Percentiles rank a stretch among this genome's conserved stretches.
Evolutionary conservation across 2,329 filamentous ascomycete species (phyloP).

Genomic region (Penicillium sp.): DNA sequence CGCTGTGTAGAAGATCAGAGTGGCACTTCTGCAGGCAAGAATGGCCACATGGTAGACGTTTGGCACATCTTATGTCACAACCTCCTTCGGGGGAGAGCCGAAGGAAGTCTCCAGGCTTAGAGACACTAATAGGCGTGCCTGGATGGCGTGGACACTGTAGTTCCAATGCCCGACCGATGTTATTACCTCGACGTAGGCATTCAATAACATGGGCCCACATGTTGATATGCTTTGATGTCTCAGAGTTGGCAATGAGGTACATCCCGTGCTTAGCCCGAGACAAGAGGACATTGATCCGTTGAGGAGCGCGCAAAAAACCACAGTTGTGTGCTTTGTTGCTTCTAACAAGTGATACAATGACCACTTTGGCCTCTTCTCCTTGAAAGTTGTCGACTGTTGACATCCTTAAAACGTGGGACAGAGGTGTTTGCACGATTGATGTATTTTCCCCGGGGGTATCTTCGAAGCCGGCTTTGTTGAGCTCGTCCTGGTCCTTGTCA

Average conservation of each 20-base stretch:
- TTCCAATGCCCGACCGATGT: conserved; percentile 53
- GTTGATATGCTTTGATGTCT: conserved; percentile 55
- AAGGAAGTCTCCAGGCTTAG: conserved; percentile 58
- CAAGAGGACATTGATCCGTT: conserved; percentile 69
- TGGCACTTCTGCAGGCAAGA: conserved; percentile 48
- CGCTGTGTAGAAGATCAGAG: conserved; percentile 43
- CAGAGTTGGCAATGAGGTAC: conserved; percentile 67
- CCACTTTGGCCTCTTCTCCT: conserved; percentile 71
- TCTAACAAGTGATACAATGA: conserved; percentile 69
- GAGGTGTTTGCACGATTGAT: conserved; percentile 38
- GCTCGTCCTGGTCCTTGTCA: conserved; percentile 61
- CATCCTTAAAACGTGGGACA: conserved; percentile 53
- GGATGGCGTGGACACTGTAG: conserved; percentile 64
- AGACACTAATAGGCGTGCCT: conserved; percentile 51
- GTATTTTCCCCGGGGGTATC: conserved; percentile 14
- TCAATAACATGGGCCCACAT: conserved; percentile 66
- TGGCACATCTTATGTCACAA: conserved; percentile 53
- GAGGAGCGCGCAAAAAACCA: conserved; percentile 66
- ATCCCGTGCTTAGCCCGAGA: conserved; percentile 68
- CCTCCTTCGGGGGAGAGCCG: conserved; percentile 62
- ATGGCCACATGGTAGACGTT: conserved; percentile 48
- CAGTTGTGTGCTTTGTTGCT: conserved; percentile 61
- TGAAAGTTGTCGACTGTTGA: conserved; percentile 77
- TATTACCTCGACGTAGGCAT: conserved; percentile 49
- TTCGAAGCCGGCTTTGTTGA: conserved; percentile 44